Base-by-base conservation (phyloP, 768 basidiomycete species). In the Polyporus arcularius region DNA sequence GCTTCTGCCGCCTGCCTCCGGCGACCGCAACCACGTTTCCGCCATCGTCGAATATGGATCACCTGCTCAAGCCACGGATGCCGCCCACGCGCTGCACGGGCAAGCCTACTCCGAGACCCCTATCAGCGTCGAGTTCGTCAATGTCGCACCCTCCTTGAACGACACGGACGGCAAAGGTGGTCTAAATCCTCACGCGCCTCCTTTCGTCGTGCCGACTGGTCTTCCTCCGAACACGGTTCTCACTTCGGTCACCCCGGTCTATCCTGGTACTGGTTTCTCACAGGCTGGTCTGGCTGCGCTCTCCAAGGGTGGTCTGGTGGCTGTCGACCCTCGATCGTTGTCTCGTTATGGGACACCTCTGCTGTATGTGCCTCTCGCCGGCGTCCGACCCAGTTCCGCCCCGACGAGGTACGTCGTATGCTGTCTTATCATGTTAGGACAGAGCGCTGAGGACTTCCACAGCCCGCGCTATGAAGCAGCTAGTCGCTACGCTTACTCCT, bases 1-100 rank as follows among this genome's bases (percentile, higher is more conserved):
- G 63, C 79, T 79, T 42, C 60, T 87, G 12, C 73, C 79, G 35
- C 50, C 70, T 40, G 31, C 61, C 14, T 70, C 78, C n/a, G 70
- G 70, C 41, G 74, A 75, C 38, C 35, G 65, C 7, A 64, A 72
- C 35, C 80, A 78, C 41, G 76, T 82, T 39, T 81, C 85, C 30
- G 87, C 81, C 55, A 65, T 85, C 28, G 88, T 89, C n/a, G 85
- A 89, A 70, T 90, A 89, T 66, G 72, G 79, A 39, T 77, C 82
- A 18, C 61, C 76, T 45, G 73, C 76, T 39, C 78, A 82, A 61
- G 88, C 90, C 40, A 77, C 79, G 58, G 89, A 91, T 70, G 90
- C 90, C 10, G 85, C 80, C 61, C 82, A 82, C 16, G 73, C 78
- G 40, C 78, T 92, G 60, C 78, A 83, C 53, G 83, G 82, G 56